Percentiles rank a stretch among this genome's conserved stretches.
Evolutionary conservation across 306 rosid species (phyloP).

Genomic region (Neltuma alba): DNA sequence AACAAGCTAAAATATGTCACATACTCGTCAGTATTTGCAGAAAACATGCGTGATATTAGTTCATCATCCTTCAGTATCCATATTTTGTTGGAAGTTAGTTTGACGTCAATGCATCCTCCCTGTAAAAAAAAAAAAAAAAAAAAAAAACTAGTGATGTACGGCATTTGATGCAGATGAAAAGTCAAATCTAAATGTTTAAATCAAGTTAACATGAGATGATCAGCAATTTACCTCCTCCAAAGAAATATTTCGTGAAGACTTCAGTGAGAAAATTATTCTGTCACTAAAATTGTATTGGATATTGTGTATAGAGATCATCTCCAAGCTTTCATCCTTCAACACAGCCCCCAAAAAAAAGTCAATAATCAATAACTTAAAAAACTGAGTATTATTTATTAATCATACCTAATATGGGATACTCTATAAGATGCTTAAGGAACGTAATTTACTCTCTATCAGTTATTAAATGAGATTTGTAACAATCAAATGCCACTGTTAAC

Average conservation of each 20-base stretch:
- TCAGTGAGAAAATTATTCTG: constrained; percentile 55
- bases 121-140: too few relatives aligned
- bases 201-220: constrained; percentile 24
- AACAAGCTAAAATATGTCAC: constrained; percentile 40
- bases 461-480: background rate
- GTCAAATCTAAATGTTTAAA: constrained; percentile 11
- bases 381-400: background rate
- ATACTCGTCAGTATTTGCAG: constrained; percentile 55
- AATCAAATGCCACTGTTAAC: background rate
- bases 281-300: constrained; percentile 64
- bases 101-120: constrained; percentile 88
- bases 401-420: background rate
- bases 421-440: background rate
- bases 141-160: constrained; percentile 46
- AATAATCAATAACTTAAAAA: constrained; percentile 21
- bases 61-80: constrained; percentile 85
- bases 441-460: background rate
- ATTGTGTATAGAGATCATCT: constrained; percentile 56
- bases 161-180: constrained; percentile 30
- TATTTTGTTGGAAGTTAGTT: constrained; percentile 70
- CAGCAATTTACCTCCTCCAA: constrained; percentile 66
- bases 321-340: constrained; percentile 68
- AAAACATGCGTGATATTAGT: constrained; percentile 55
- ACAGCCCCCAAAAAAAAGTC: constrained; percentile 32
- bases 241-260: constrained; percentile 59